A percentile compares a stretch with the other conserved stretches of the same genome.
Evolutionary conservation across 495 filamentous ascomycete species (phyloP).

Genomic region (Talaromyces liani): DNA sequence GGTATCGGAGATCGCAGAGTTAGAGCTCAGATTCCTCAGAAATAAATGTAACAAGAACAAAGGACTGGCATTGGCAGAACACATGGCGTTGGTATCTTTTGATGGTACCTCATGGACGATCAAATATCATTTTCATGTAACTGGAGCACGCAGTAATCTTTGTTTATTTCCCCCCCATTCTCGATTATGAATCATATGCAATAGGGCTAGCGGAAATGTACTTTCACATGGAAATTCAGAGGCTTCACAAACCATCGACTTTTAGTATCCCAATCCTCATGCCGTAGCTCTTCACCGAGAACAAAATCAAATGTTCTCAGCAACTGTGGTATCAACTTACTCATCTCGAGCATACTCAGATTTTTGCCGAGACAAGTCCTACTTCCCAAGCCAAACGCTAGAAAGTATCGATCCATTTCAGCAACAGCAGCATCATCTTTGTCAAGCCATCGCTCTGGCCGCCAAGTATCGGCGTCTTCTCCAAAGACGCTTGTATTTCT

Average conservation of each 20-base stretch:
- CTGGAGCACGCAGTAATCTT: not conserved
- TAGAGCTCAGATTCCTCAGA: not conserved
- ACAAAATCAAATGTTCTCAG: not conserved
- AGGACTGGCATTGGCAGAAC: not conserved
- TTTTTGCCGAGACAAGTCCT: conserved; percentile 1
- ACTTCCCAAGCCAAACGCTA: not conserved
- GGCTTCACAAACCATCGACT: not conserved
- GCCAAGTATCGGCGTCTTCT: conserved; percentile 46
- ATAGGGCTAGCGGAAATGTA: not conserved
- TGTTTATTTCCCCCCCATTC: not conserved
- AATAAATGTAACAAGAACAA: not conserved
- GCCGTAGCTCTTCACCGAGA: not conserved
- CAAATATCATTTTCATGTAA: not conserved
- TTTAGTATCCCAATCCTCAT: not conserved
- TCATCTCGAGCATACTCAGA: conserved; percentile 3
- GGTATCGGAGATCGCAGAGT: not conserved
- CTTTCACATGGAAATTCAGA: not conserved
- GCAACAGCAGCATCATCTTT: not conserved
- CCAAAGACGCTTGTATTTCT: conserved; percentile 41
- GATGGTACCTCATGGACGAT: not conserved
- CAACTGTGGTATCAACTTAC: not conserved
- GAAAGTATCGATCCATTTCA: not conserved
- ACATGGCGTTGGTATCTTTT: not conserved
- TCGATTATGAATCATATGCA: not conserved
- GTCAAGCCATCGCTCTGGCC: conserved; percentile 49